Percentiles rank a stretch among this genome's conserved stretches.
Evolutionary conservation across 352 stramenopile genomes (phyloP).

Genomic region (Pythium myriotylum): DNA sequence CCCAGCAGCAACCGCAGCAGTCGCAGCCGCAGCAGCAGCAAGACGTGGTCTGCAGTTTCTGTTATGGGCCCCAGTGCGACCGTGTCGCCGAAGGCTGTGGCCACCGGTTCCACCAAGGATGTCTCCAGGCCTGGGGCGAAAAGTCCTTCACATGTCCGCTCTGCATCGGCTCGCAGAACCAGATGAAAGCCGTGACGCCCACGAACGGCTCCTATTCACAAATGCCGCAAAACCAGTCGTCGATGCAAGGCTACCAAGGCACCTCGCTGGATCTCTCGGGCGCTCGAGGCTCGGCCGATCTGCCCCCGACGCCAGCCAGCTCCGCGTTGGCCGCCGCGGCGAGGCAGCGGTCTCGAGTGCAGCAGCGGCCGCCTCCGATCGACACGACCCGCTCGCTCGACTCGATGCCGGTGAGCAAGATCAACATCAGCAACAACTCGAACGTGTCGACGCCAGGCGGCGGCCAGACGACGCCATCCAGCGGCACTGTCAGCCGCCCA

Average conservation of each 20-base stretch:
- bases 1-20: constrained; percentile 15
- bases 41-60: constrained; percentile 28
- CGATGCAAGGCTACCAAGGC: constrained; percentile 24
- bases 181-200: constrained; percentile 25
- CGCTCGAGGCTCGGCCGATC: constrained; percentile 7
- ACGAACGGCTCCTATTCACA: constrained; percentile 31
- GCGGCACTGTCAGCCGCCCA: constrained; percentile 19
- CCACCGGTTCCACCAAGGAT: constrained; percentile 70
- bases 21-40: constrained; percentile 27
- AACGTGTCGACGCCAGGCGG: constrained; percentile 2
- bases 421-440: constrained; percentile 2
- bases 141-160: constrained; percentile 36
- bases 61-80: constrained; percentile 35
- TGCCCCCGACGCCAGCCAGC: neutral
- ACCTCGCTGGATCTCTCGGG: constrained; percentile 16
- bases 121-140: constrained; percentile 69
- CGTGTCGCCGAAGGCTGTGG: constrained; percentile 56
- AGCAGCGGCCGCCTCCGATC: constrained; percentile 28
- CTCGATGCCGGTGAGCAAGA: constrained; percentile 23
- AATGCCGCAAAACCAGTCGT: constrained; percentile 20
- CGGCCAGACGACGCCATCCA: constrained; percentile 20
- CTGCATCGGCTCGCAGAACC: constrained; percentile 19
- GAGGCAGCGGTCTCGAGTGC: constrained; percentile 16
- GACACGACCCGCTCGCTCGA: constrained; percentile 27
- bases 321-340: neutral